Evolutionary conservation across 2,329 filamentous ascomycete genomes (phyloP).

Genomic region (Colletotrichum neosansevieriae): DNA sequence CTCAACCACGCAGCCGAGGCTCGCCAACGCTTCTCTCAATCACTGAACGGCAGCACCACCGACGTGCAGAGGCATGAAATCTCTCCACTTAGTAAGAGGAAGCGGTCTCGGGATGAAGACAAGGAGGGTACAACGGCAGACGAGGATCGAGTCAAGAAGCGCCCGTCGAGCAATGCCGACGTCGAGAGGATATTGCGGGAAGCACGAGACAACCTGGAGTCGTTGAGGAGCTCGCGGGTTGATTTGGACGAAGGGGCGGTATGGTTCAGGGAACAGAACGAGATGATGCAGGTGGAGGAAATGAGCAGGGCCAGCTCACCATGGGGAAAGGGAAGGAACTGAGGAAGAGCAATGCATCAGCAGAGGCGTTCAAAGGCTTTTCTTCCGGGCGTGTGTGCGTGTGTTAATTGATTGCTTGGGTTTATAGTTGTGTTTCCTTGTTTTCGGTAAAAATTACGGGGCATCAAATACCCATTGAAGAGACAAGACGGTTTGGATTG

Average conservation of each 20-base stretch:
- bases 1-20: constrained; percentile 51
- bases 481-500: constrained; percentile 34
- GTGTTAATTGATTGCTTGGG: neutral
- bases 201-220: constrained; percentile 51
- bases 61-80: constrained; percentile 36
- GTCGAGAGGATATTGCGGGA: constrained; percentile 56
- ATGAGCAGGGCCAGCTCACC: constrained; percentile 51
- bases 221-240: constrained; percentile 54
- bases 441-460: constrained; percentile 28
- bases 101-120: constrained; percentile 42
- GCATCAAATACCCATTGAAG: constrained; percentile 34
- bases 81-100: constrained; percentile 43
- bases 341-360: constrained; percentile 32
- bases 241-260: constrained; percentile 61
- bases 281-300: constrained; percentile 55
- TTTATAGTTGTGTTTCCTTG: constrained; percentile 29
- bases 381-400: constrained; percentile 22
- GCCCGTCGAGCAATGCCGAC: constrained; percentile 49
- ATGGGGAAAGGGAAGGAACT: constrained; percentile 46
- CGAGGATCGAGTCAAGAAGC: constrained; percentile 43
- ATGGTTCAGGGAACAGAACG: constrained; percentile 61
- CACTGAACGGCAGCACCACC: constrained; percentile 30
- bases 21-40: constrained; percentile 39
- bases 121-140: constrained; percentile 33
- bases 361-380: constrained; percentile 33